Conservation (phyloP, 345 rosid species). For the Citrus unshiu region DNA sequence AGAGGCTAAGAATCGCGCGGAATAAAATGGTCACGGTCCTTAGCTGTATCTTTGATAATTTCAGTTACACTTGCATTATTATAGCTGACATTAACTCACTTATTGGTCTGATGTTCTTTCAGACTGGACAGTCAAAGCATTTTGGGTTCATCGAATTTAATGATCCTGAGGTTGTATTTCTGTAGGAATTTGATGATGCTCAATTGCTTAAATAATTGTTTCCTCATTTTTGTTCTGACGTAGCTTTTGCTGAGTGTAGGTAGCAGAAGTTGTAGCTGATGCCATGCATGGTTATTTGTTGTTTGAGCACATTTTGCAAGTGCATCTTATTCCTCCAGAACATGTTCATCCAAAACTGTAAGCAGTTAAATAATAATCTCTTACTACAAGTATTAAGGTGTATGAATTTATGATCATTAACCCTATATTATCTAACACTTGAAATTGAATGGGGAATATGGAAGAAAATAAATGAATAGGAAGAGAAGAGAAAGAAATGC, state of each 20-base stretch:
- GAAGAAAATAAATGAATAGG: background rate
- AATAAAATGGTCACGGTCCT: slow-evolving; percentile 64
- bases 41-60: background rate
- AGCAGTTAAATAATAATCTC: slow-evolving; percentile 11
- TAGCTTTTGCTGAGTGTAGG: slow-evolving; percentile 42
- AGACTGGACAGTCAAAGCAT: slow-evolving; percentile 96
- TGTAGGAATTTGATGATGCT: background rate
- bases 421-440: background rate
- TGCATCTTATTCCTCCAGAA: slow-evolving; percentile 60
- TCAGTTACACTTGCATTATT: background rate
- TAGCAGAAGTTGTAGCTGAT: slow-evolving; percentile 90
- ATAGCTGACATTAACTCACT: background rate
- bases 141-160: slow-evolving; percentile 86
- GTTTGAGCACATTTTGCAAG: slow-evolving; percentile 84
- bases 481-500: background rate
- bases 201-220: background rate
- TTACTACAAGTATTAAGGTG: background rate
- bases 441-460: background rate
- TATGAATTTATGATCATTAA: background rate
- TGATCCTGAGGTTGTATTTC: slow-evolving; percentile 61
- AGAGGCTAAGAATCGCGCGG: slow-evolving; percentile 75
- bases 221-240: slow-evolving; percentile 9
- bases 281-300: slow-evolving; percentile 81
- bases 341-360: slow-evolving; percentile 82
- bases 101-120: slow-evolving; percentile 17